Percentiles rank a stretch among this genome's conserved stretches.
Conservation (phyloP, 2,329 filamentous ascomycete species). For the Mariannaea sp. region DNA sequence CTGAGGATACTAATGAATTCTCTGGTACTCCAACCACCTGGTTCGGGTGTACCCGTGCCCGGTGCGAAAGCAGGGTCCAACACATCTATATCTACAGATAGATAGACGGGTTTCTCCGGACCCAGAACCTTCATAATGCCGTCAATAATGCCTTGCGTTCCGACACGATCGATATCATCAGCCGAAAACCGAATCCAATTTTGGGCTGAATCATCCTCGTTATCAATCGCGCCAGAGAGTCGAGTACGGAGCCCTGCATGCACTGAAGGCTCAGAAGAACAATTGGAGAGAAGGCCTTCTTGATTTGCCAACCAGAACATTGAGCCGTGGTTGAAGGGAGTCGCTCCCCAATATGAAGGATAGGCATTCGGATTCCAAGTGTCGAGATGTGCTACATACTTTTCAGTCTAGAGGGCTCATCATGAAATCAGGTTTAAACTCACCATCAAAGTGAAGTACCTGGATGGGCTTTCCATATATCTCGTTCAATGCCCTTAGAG, state of each 20-base stretch:
- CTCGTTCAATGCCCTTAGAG: slow-evolving; percentile 64
- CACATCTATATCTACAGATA: slow-evolving; percentile 77
- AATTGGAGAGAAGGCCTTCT: slow-evolving; percentile 75
- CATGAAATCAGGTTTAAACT: too few relatives aligned
- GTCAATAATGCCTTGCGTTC: slow-evolving; percentile 67
- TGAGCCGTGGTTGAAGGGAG: slow-evolving; percentile 74
- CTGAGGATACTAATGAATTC: slow-evolving; percentile 80
- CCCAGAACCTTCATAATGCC: slow-evolving; percentile 71
- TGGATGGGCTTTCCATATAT: slow-evolving; percentile 63
- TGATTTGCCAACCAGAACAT: slow-evolving; percentile 85
- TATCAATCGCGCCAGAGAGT: slow-evolving; percentile 65
- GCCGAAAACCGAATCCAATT: slow-evolving; percentile 77
- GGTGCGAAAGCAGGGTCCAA: slow-evolving; percentile 66
- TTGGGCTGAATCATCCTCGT: slow-evolving; percentile 71
- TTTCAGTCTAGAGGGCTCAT: too few relatives aligned
- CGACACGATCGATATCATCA: slow-evolving; percentile 82
- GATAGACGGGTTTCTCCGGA: slow-evolving; percentile 70
- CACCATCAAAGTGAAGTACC: slow-evolving; percentile 74
- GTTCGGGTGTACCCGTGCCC: slow-evolving; percentile 80
- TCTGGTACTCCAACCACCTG: slow-evolving; percentile 82
- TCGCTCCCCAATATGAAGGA: slow-evolving; percentile 67
- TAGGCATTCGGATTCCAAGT: slow-evolving; percentile 81
- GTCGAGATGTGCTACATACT: slow-evolving; percentile 73
- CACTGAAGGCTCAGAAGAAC: slow-evolving; percentile 60
- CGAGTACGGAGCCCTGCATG: slow-evolving; percentile 80